Conservation (phyloP, 1,139 yeast genomes). For the Yamadazyma diddensiae region DNA sequence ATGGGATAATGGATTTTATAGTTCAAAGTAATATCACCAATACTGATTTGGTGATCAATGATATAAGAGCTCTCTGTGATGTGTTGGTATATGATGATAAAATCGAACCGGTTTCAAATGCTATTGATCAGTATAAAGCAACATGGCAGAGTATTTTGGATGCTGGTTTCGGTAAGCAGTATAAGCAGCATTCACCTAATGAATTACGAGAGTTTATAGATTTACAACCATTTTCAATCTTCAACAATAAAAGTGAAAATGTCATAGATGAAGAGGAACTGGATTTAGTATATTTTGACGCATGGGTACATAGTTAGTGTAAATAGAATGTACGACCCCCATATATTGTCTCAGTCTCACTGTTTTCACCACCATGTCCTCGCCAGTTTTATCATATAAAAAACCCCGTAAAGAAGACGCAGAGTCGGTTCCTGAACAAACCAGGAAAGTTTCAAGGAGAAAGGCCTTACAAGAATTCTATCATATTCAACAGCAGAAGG, state of each 20-base stretch:
- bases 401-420: conserved; percentile 10
- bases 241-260: conserved; percentile 32
- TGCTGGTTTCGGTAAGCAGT: conserved; percentile 54
- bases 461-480: conserved; percentile 46
- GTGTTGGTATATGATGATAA: conserved; percentile 86
- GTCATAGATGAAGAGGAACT: conserved; percentile 32
- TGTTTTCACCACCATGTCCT: background rate
- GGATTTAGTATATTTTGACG: conserved; percentile 40
- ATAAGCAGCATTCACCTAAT: conserved; percentile 17
- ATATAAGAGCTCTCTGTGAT: conserved; percentile 81
- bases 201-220: conserved; percentile 7
- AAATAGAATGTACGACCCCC: background rate
- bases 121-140: conserved; percentile 53
- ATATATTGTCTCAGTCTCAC: background rate
- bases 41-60: conserved; percentile 71
- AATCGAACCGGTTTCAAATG: conserved; percentile 54
- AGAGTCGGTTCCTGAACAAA: conserved; percentile 12
- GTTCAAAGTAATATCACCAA: conserved; percentile 72
- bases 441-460: conserved; percentile 36
- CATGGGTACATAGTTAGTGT: conserved; percentile 28
- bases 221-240: conserved; percentile 28
- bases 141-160: conserved; percentile 63
- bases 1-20: conserved; percentile 74
- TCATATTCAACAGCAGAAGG: conserved; percentile 23
- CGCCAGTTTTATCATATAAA: conserved; percentile 29